Evolutionary conservation across 495 filamentous ascomycete genomes (phyloP).

Genomic region (Penicillium tannophilum): DNA sequence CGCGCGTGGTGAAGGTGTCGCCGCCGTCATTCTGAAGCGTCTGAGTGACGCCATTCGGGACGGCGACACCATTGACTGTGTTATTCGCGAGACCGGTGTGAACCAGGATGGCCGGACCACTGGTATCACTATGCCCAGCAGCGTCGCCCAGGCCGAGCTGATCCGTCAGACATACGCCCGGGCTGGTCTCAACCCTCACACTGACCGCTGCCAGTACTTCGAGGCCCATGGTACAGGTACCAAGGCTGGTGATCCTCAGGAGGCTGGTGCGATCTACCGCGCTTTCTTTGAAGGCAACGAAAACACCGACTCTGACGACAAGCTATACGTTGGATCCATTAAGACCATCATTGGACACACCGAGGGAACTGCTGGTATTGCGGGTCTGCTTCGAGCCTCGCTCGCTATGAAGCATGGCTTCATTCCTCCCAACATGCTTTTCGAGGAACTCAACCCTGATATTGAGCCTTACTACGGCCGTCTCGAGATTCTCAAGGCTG

Average conservation of each 20-base stretch:
- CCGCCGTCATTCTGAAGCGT: slow-evolving; percentile 37
- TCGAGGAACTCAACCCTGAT: slow-evolving; percentile 48
- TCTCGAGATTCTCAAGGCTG: slow-evolving; percentile 47
- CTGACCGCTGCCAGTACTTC: slow-evolving; percentile 19
- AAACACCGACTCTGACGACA: slow-evolving; percentile 23
- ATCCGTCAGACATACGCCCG: slow-evolving; percentile 55
- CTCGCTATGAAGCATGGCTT: slow-evolving; percentile 45
- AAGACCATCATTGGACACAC: slow-evolving; percentile 32
- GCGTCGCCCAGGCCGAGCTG: slow-evolving; percentile 55
- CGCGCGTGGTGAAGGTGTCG: slow-evolving; percentile 36
- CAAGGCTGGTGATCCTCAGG: slow-evolving; percentile 60
- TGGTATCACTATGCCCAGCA: slow-evolving; percentile 48
- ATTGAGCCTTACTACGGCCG: slow-evolving; percentile 41
- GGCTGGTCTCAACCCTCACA: slow-evolving; percentile 39
- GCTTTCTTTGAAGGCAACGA: slow-evolving; percentile 28
- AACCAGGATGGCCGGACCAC: slow-evolving; percentile 49
- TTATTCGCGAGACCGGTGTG: slow-evolving; percentile 42
- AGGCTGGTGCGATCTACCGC: slow-evolving; percentile 40
- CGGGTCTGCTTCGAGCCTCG: slow-evolving; percentile 57
- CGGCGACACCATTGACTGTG: slow-evolving; percentile 41
- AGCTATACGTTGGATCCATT: slow-evolving; percentile 2
- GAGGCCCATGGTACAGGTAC: slow-evolving; percentile 59
- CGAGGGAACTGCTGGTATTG: slow-evolving; percentile 57
- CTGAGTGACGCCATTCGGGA: slow-evolving; percentile 36
- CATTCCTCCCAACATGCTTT: slow-evolving; percentile 57